A percentile compares a stretch with the other conserved stretches of the same genome.
These are phyloP conservation scores for Panaeolus cyanescens DNA, from an alignment of 768 basidiomycete species.

Conservation along the genomic window DNA sequence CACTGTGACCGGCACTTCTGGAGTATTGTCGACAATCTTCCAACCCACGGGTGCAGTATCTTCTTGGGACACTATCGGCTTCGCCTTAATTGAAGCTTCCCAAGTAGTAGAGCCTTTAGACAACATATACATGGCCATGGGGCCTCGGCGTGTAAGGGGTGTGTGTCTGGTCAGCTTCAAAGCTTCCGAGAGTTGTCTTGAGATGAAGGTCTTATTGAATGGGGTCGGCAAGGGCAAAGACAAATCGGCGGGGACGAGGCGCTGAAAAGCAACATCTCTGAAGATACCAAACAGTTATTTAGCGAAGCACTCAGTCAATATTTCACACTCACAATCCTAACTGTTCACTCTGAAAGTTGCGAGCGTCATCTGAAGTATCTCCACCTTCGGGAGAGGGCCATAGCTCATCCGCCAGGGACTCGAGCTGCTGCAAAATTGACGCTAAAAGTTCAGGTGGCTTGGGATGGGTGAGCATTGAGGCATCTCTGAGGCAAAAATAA, in stretches of 20 bases:
- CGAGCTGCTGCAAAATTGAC: slow-evolving; percentile 54
- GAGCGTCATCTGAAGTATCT: slow-evolving; percentile 20
- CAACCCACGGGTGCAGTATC: slow-evolving; percentile 70
- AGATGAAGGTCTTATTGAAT: slow-evolving; percentile 57
- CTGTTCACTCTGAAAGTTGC: slow-evolving; percentile 38
- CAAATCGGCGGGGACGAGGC: slow-evolving; percentile 52
- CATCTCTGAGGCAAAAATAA: slow-evolving; percentile 15
- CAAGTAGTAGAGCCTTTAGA: slow-evolving; percentile 77
- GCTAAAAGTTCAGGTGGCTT: slow-evolving; percentile 74
- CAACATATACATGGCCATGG: slow-evolving; percentile 67
- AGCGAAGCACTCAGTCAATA: background rate
- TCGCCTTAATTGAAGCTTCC: slow-evolving; percentile 67
- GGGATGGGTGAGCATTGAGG: slow-evolving; percentile 12
- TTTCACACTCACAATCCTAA: slow-evolving; percentile 56
- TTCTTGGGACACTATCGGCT: slow-evolving; percentile 48
- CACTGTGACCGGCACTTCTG: slow-evolving; percentile 29
- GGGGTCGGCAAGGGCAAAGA: slow-evolving; percentile 48
- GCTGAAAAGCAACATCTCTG: slow-evolving; percentile 42
- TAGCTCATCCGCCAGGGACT: slow-evolving; percentile 50
- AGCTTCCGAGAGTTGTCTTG: slow-evolving; percentile 60
- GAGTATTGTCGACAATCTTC: slow-evolving; percentile 65
- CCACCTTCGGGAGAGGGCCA: slow-evolving; percentile 40
- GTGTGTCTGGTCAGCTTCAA: slow-evolving; percentile 66
- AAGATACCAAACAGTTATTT: background rate
- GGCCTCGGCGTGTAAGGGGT: slow-evolving; percentile 55